Evolutionary conservation across 2,329 filamentous ascomycete genomes (phyloP).

Genomic region (Pseudogymnoascus sp.): DNA sequence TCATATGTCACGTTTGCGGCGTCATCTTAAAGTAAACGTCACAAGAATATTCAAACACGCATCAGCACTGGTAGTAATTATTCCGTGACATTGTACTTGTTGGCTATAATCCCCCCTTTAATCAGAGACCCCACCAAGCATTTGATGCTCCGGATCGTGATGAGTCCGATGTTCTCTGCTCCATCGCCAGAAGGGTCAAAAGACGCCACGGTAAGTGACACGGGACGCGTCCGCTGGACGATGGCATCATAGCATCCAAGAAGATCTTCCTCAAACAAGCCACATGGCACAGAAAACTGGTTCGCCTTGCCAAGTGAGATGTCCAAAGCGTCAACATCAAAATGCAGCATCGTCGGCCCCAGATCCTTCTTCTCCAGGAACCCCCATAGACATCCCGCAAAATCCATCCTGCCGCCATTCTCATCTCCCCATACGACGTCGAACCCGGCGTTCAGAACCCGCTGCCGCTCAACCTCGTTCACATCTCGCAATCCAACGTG

Average conservation of each 20-base stretch:
- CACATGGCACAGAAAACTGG: conserved; percentile 31
- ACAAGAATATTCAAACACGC: neutral
- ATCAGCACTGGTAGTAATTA: neutral
- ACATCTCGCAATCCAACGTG: conserved; percentile 27
- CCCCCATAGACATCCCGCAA: conserved; percentile 14
- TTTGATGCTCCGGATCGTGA: neutral
- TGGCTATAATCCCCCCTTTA: neutral
- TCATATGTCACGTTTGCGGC: neutral
- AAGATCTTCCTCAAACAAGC: conserved; percentile 26
- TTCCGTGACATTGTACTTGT: neutral
- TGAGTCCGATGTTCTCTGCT: neutral
- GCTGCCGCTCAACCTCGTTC: conserved; percentile 24
- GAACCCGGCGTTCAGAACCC: conserved; percentile 28
- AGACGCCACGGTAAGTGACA: conserved; percentile 9
- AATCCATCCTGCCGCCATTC: conserved; percentile 17
- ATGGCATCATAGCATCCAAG: conserved; percentile 14
- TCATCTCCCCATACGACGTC: conserved; percentile 26
- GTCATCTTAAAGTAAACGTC: neutral
- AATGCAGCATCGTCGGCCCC: conserved; percentile 27
- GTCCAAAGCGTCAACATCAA: conserved; percentile 33
- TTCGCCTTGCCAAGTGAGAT: conserved; percentile 31
- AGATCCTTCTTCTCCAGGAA: conserved; percentile 14
- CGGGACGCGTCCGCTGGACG: neutral
- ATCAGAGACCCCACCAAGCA: neutral
- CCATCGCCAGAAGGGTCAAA: conserved; percentile 7